Conservation (phyloP, 1,284 basidiomycete genomes). For the Sparassis latifolia region DNA sequence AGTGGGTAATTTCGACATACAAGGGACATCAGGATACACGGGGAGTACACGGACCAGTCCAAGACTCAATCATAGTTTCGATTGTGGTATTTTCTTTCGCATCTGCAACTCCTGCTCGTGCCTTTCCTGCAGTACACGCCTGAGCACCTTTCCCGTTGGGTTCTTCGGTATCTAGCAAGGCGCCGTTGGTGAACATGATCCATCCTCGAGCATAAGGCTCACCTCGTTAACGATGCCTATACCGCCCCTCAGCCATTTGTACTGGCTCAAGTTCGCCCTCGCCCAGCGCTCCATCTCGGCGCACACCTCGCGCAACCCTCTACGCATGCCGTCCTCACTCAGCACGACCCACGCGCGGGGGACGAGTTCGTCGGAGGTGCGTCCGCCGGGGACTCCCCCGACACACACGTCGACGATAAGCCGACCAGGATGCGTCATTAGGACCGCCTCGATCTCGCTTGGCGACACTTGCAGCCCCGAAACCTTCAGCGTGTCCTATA, state of each 20-base stretch:
- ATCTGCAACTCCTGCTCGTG: conserved; percentile 33
- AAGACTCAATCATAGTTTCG: too few relatives aligned
- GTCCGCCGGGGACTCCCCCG: conserved; percentile 63
- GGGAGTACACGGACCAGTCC: too few relatives aligned
- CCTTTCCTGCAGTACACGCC: conserved; percentile 49
- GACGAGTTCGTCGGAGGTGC: conserved; percentile 59
- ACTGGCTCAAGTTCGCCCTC: conserved; percentile 53
- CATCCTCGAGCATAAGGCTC: conserved; percentile 8
- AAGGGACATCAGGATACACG: too few relatives aligned
- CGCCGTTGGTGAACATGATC: background rate
- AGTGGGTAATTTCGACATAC: too few relatives aligned
- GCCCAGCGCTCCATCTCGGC: conserved; percentile 52
- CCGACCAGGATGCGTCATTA: conserved; percentile 50
- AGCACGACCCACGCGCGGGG: conserved; percentile 73
- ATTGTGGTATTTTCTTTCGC: background rate
- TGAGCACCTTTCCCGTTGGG: conserved; percentile 62
- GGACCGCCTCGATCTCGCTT: conserved; percentile 60
- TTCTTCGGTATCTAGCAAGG: conserved; percentile 57
- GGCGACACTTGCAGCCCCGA: conserved; percentile 73
- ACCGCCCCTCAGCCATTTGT: conserved; percentile 67
- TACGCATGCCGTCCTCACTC: conserved; percentile 40
- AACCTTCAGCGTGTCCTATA: conserved; percentile 64
- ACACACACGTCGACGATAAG: conserved; percentile 58
- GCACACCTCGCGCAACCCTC: conserved; percentile 37
- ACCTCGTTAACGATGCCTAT: conserved; percentile 59